A percentile compares a stretch with the other conserved stretches of the same genome.
These are phyloP conservation scores for Chaetoscypha palmicola DNA, from an alignment of 2,329 filamentous ascomycete genomes.

Conservation along the genomic window DNA sequence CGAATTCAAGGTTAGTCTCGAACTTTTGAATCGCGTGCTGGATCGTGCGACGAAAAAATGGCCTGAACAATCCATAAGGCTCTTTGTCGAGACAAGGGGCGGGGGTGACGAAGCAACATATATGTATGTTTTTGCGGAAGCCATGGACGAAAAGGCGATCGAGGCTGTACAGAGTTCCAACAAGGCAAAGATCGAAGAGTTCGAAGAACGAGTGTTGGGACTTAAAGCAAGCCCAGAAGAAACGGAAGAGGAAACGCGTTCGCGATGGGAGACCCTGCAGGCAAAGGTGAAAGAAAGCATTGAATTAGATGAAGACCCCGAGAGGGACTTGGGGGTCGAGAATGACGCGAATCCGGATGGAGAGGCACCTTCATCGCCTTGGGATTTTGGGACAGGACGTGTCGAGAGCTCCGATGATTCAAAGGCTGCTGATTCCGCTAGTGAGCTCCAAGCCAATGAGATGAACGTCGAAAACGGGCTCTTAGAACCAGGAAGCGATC, in stretches of 20 bases:
- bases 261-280: constrained; percentile 28
- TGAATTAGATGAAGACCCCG: constrained; percentile 10
- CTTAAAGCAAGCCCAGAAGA: constrained; percentile 36
- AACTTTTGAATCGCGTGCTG: constrained; percentile 71
- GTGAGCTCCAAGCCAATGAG: constrained; percentile 15
- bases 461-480: too few species aligned
- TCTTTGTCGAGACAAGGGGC: constrained; percentile 74
- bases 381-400: constrained; percentile 3
- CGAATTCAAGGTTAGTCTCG: constrained; percentile 78
- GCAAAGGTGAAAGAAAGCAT: constrained; percentile 30
- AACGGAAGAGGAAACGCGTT: constrained; percentile 27
- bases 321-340: too few species aligned
- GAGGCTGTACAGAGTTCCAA: constrained; percentile 63
- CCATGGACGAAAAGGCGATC: constrained; percentile 67
- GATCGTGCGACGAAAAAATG: constrained; percentile 68
- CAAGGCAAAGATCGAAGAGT: constrained; percentile 57
- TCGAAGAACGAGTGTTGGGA: constrained; percentile 57
- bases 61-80: constrained; percentile 66
- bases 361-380: too few species aligned
- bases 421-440: constrained; percentile 12
- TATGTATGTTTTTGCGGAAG: constrained; percentile 88
- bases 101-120: constrained; percentile 45
- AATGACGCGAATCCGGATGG: too few species aligned
- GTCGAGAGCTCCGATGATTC: constrained; percentile 9
- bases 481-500: too few species aligned